Evolutionary conservation across 371 early-diverging fungal genomes (phyloP).

Genomic region (Haplosporangium sp.): DNA sequence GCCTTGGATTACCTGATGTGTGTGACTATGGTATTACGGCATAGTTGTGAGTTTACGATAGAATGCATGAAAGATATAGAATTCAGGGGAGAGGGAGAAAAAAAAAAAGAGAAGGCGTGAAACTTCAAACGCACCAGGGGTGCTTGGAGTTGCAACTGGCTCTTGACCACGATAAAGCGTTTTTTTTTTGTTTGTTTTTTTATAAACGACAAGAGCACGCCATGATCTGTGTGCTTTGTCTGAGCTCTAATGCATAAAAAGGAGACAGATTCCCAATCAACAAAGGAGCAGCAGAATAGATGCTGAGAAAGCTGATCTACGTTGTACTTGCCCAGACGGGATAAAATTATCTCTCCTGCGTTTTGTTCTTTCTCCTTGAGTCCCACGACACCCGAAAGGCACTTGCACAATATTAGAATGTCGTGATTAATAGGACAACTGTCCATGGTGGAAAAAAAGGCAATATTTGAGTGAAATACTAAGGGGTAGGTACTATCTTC

Average conservation of each 20-base stretch:
- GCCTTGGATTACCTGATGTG: conserved; percentile 10
- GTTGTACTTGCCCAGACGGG: background rate
- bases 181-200: background rate
- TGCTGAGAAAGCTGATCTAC: background rate
- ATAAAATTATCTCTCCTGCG: background rate
- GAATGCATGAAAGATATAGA: conserved; percentile 2
- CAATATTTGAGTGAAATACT: background rate
- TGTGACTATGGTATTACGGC: background rate
- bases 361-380: background rate
- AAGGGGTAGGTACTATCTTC: background rate
- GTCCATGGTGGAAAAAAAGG: background rate
- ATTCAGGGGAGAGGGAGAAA: conserved; percentile 12
- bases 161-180: background rate
- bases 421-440: background rate
- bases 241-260: background rate
- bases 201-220: background rate
- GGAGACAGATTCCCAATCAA: background rate
- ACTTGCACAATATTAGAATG: background rate
- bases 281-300: background rate
- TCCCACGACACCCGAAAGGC: background rate
- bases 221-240: background rate
- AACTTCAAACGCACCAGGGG: conserved; percentile 28
- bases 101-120: conserved; percentile 3
- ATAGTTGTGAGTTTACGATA: background rate
- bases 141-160: background rate